These are phyloP conservation scores for Berberis vulgaris DNA, from an alignment of 164 flowering plant species.

Conservation along the genomic window DNA sequence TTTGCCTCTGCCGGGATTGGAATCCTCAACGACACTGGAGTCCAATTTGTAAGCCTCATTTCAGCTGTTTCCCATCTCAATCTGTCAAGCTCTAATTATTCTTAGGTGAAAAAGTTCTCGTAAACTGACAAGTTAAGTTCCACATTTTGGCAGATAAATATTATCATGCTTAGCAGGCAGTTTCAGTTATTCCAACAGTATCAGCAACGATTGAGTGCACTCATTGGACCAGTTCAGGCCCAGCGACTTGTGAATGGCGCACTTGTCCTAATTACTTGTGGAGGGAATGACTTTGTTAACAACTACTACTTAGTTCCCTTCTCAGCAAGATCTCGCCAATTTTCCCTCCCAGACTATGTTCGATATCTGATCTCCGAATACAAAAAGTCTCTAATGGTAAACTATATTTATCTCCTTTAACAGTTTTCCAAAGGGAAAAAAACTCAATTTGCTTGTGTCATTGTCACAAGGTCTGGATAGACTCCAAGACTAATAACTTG, in stretches of 20 bases:
- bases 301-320: constrained; percentile 55
- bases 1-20: constrained; percentile 93
- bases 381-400: constrained; percentile 41
- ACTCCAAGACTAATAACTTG: too few relatives aligned
- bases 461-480: too few relatives aligned
- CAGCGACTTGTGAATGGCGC: constrained; percentile 41
- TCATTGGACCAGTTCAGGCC: constrained; percentile 31
- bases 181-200: constrained; percentile 38
- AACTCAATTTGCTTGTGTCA: too few relatives aligned
- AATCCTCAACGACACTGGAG: constrained; percentile 76
- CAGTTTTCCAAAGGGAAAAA: too few relatives aligned
- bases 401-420: background rate
- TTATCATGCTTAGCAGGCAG: constrained; percentile 41
- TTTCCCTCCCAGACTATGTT: constrained; percentile 34
- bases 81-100: background rate
- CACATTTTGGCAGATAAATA: constrained; percentile 37
- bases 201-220: constrained; percentile 35
- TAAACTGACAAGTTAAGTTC: background rate
- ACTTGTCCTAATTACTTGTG: constrained; percentile 51
- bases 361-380: constrained; percentile 45
- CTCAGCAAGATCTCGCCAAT: constrained; percentile 52
- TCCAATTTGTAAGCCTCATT: constrained; percentile 61
- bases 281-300: constrained; percentile 86
- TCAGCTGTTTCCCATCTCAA: background rate
- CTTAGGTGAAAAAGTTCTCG: background rate